A percentile compares a stretch with the other conserved stretches of the same genome.
Evolutionary conservation across 2,329 filamentous ascomycete genomes (phyloP).

Genomic region (Leptographium flavum): DNA sequence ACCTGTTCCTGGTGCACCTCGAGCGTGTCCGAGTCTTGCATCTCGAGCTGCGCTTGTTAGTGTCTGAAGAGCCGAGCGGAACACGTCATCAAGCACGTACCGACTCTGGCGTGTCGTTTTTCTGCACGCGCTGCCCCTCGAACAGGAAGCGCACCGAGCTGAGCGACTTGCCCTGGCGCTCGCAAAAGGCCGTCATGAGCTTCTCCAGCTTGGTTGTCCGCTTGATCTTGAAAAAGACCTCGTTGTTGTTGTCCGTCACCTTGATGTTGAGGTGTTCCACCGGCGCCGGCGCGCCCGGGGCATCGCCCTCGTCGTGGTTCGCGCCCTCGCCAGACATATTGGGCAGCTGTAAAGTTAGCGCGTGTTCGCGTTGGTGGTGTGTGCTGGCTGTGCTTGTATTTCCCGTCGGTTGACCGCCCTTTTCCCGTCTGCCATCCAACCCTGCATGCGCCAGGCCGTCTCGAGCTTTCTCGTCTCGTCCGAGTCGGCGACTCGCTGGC

Average conservation of each 20-base stretch:
- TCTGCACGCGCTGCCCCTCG: conserved; percentile 84
- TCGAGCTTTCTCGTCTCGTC: too few relatives aligned
- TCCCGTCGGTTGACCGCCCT: too few relatives aligned
- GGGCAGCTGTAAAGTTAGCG: not conserved
- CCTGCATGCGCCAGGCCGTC: too few relatives aligned
- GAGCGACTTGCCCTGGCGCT: conserved; percentile 79
- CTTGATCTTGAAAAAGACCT: conserved; percentile 99
- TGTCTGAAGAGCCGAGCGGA: not conserved
- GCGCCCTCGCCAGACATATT: conserved; percentile 34
- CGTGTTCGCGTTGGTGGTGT: too few relatives aligned
- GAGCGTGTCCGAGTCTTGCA: conserved; percentile 89
- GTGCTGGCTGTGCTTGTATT: too few relatives aligned
- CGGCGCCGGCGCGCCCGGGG: conserved; percentile 21
- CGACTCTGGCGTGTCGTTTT: conserved; percentile 77
- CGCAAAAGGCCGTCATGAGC: conserved; percentile 96
- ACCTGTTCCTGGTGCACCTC: conserved; percentile 99
- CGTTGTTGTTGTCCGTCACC: conserved; percentile 98
- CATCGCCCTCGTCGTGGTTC: conserved; percentile 5
- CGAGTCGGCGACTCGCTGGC: too few relatives aligned
- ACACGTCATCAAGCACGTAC: conserved; percentile 33
- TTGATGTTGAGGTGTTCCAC: conserved; percentile 94
- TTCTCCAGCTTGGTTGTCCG: conserved; percentile 90
- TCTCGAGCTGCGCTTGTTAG: conserved; percentile 57
- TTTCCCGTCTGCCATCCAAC: too few relatives aligned
- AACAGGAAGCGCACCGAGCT: conserved; percentile 87